Conservation (phyloP, 2,329 filamentous ascomycete genomes). For the Diaporthe caulivora region DNA sequence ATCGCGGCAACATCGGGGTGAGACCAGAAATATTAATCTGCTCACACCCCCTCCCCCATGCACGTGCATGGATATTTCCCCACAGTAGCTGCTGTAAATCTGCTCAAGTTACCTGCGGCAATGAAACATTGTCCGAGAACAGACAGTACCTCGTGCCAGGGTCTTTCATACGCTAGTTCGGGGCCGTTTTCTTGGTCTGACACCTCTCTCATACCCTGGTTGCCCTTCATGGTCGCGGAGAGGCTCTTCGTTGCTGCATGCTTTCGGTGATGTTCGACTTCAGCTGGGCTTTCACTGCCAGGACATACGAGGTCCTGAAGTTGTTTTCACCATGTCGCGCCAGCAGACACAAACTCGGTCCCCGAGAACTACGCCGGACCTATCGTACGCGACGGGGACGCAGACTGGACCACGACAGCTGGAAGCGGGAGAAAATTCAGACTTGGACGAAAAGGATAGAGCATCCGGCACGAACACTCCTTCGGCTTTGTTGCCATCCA, state of each 20-base stretch:
- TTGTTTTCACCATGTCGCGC: conserved; percentile 14
- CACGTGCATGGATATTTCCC: conserved; percentile 10
- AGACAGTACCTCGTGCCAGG: neutral
- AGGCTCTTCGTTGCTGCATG: neutral
- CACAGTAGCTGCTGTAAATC: conserved; percentile 3
- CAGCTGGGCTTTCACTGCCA: neutral
- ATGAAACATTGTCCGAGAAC: neutral
- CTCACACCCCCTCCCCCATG: conserved; percentile 21
- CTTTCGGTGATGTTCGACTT: neutral
- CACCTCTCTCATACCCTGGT: neutral
- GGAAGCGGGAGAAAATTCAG: neutral
- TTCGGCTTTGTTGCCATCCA: neutral
- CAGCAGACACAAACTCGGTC: neutral
- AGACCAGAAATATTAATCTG: neutral
- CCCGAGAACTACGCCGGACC: neutral
- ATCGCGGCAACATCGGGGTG: neutral
- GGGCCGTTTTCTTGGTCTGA: conserved; percentile 18
- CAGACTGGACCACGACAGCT: neutral
- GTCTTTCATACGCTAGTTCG: neutral
- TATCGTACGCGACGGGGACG: neutral
- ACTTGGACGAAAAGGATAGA: neutral
- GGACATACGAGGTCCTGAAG: neutral
- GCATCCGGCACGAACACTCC: neutral
- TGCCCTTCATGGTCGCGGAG: neutral
- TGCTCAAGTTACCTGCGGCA: conserved; percentile 9